Conservation (phyloP, 805 yeast species). For the Cyberlindnera sargentensis region DNA sequence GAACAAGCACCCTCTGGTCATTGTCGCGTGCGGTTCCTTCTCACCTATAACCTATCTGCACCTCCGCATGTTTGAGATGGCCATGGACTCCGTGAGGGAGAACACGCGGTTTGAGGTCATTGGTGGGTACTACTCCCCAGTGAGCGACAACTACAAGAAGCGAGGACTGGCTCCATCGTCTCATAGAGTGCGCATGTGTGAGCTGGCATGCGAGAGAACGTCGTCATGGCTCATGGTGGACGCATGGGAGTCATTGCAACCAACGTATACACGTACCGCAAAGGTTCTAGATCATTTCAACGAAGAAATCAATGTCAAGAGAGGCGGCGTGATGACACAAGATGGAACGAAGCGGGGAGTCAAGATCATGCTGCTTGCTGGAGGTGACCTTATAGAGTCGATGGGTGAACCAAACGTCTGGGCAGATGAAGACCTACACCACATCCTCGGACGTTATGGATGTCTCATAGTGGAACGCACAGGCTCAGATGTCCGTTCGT, state of each 20-base stretch:
- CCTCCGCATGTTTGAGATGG: slow-evolving; percentile 98
- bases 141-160: slow-evolving; percentile 85
- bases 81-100: slow-evolving; percentile 85
- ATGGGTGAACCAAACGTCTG: slow-evolving; percentile 99
- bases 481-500: slow-evolving; percentile 91
- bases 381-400: slow-evolving; percentile 94
- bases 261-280: slow-evolving; percentile 87
- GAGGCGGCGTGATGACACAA: slow-evolving; percentile 71
- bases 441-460: slow-evolving; percentile 92
- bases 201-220: slow-evolving; percentile 94
- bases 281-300: slow-evolving; percentile 94
- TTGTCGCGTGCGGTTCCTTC: slow-evolving; percentile 97
- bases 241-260: slow-evolving; percentile 97
- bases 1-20: slow-evolving; percentile 79
- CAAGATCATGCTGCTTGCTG: slow-evolving; percentile 92
- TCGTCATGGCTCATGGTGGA: slow-evolving; percentile 98
- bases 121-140: slow-evolving; percentile 96
- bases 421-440: slow-evolving; percentile 95
- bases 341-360: slow-evolving; percentile 69
- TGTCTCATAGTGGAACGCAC: slow-evolving; percentile 96
- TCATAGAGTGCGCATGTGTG: slow-evolving; percentile 97
- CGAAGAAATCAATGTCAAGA: slow-evolving; percentile 83
- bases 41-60: slow-evolving; percentile 94
- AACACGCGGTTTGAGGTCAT: slow-evolving; percentile 90
- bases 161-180: slow-evolving; percentile 84